Base-by-base conservation (phyloP, 1,139 yeast genomes). In the Hansenula lynferdii region DNA sequence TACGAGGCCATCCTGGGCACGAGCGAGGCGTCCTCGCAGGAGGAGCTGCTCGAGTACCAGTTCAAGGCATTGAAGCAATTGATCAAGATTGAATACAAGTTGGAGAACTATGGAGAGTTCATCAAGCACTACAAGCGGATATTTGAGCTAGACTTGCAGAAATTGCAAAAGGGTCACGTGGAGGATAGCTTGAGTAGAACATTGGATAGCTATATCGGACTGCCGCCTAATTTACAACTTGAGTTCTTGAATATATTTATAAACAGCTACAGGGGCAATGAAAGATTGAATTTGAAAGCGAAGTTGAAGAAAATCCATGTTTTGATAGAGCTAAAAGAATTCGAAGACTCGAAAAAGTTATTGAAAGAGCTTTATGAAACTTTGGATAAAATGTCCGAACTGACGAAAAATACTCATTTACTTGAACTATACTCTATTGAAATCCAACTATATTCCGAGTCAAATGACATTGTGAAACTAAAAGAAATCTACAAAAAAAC, bases 51-150 rank as follows among this genome's bases (percentile, higher is more conserved):
- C 12, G 53, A 42, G 28, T 45, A 40, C 33, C 47, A 74, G 3
- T 80, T 82, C 58, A 82, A 79, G 47, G 69, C 87, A 0, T 60
- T 67, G 38, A 85, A 85, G 51, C 95, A 85, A 53, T 60, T 73
- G 28, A 68, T 83, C 36, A 85, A 85, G 59, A 60, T 80, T 9
- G 58, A 66, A 28, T 72, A 70, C 45, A 59, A 61, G 20, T 51
- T 59, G 19, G 56, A 63, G 8, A 42, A 57, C 9, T 60, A 60
- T 34, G 66, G 61, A 2, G 59, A 64, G 28, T 65, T 75, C 11
- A 49, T 73, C 21, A 44, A 47, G 5, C 47, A 51, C 28, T 53
- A 66, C 29, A 51, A 49, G 17, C 38, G 53, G 30, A 47, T 74
- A 18, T 54, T 72, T 11, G 43, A 49, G 18, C 47, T 64, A n/a